A percentile compares a stretch with the other conserved stretches of the same genome.
Evolutionary conservation across 306 rosid species (phyloP).

Genomic region (Begonia peltatifolia): DNA sequence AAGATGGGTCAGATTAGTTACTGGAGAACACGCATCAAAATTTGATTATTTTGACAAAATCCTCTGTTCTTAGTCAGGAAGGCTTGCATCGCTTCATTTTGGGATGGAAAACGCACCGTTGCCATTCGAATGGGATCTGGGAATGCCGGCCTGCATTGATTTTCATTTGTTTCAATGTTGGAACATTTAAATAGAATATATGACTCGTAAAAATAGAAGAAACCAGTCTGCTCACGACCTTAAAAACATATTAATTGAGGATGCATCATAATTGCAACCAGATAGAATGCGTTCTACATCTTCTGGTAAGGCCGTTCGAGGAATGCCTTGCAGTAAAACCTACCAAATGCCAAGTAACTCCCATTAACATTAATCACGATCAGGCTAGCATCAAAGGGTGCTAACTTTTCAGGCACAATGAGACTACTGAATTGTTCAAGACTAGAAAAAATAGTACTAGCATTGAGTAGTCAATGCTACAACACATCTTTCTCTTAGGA

Average conservation of each 20-base stretch:
- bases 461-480: no score
- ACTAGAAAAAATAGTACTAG: no score
- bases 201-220: no score
- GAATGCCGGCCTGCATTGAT: constrained; percentile 25
- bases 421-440: no score
- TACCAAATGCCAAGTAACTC: constrained; percentile 15
- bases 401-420: no score
- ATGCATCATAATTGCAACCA: constrained; percentile 33
- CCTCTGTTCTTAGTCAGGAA: constrained; percentile 49
- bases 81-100: constrained; percentile 54
- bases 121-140: constrained; percentile 34
- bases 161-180: constrained; percentile 1
- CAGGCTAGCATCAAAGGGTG: no score
- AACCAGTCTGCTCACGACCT: constrained; percentile 24
- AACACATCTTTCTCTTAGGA: no score
- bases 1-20: constrained; percentile 6
- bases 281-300: constrained; percentile 51
- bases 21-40: constrained; percentile 50
- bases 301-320: constrained; percentile 9
- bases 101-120: constrained; percentile 31
- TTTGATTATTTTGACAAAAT: constrained; percentile 40
- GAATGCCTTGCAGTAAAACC: constrained; percentile 67
- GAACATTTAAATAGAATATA: constrained; percentile 9
- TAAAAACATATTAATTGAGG: constrained; percentile 28
- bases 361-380: neutral